Percentiles rank a stretch among this genome's conserved stretches.
These are phyloP conservation scores for Ilex paraguariensis DNA, from an alignment of 305 asterid genomes.

Conservation along the genomic window DNA sequence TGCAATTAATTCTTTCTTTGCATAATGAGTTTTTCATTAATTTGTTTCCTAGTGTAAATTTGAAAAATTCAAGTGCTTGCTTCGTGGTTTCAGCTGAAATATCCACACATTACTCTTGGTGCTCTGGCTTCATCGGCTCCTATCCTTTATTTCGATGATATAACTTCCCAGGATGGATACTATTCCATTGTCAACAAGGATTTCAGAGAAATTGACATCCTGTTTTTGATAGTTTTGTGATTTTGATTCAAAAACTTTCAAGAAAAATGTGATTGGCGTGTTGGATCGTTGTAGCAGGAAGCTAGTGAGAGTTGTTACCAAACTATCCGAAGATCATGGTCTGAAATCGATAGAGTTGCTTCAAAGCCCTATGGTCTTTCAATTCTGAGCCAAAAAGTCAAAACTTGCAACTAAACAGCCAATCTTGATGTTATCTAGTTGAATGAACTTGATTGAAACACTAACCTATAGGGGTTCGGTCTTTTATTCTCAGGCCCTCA, in stretches of 20 bases:
- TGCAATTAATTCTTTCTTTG: neutral
- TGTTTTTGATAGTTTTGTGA: no score
- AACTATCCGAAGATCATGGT: neutral
- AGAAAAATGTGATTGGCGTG: no score
- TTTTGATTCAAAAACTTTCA: no score
- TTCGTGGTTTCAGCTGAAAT: neutral
- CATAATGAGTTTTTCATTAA: no score
- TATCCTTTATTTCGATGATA: constrained; percentile 1
- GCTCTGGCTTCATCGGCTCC: neutral
- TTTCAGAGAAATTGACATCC: neutral
- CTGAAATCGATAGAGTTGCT: neutral
- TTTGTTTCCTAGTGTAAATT: neutral
- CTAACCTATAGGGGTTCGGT: neutral
- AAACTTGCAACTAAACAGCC: neutral
- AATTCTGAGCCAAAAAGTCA: neutral
- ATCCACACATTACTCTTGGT: neutral
- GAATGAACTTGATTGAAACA: no score
- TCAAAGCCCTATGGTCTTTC: neutral
- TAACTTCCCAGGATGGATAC: neutral
- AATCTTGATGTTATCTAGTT: no score
- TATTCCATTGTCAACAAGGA: neutral
- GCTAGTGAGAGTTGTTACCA: constrained; percentile 1
- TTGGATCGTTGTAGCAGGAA: neutral
- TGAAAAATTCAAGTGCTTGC: neutral
- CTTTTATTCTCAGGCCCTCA: neutral